Base-by-base conservation (phyloP, 768 basidiomycete genomes). In the Termitomyces sp. region DNA sequence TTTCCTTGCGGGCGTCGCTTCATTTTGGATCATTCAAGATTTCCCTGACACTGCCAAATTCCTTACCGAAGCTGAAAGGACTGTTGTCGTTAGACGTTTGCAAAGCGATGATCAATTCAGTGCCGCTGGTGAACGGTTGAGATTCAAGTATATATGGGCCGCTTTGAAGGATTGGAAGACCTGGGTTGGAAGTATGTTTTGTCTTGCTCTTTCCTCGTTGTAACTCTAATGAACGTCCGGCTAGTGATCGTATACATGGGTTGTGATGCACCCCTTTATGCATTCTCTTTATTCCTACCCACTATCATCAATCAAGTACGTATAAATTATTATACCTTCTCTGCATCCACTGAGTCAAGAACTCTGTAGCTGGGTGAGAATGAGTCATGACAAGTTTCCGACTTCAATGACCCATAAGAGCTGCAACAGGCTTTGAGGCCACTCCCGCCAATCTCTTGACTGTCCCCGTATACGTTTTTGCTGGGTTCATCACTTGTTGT, bases 11-110 rank as follows among this genome's bases (percentile, higher is more conserved):
- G 87, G 85, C 9, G 66, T 67, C 23, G 67, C 75, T 10, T 89
- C 87, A 1, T 91, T 84, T 72, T 91, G 80, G 78, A 82, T 91
- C 64, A 82, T 91, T 57, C 84, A 89, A 63, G 90, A 91, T 66
- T 92, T 91, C 70, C 89, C 90, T 3, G 87, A 91, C 62, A 87
- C 83, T 1, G 89, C 89, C 28, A 86, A 79, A 61, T 91, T 91
- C 73, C 74, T 92, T 6, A 78, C 77, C n/a, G 85, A 87, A 61
- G 78, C 73, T 3, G 89, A 91, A 69, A 75, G 86, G 31, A 83
- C 82, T 8, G 74, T 85, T 19, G 78, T 89, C 51, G 75, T 90
- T 53, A 78, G 83, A 23, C 75, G 87, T 19, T 73, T 91, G 37
- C 85, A 90, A 65, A 64, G 69, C 12, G 86, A 89, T 64, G 77